Percentiles rank a stretch among this genome's conserved stretches.
Evolutionary conservation across 352 stramenopile species (phyloP).

Genomic region (Globisporangium mamillatum): DNA sequence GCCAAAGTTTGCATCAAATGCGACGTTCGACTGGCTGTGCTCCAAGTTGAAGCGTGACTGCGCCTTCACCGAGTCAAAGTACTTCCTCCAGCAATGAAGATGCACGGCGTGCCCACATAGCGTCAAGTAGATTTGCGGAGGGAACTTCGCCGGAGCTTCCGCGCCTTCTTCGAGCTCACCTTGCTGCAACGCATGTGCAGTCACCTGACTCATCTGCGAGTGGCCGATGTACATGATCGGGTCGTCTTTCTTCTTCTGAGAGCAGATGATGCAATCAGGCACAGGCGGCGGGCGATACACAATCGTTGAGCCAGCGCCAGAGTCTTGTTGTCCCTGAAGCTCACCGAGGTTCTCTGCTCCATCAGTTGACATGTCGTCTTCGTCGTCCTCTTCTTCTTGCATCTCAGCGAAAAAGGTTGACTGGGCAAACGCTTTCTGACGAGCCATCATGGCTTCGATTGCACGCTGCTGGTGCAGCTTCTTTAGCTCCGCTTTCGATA

Average conservation of each 20-base stretch:
- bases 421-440: conserved; percentile 73
- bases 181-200: conserved; percentile 43
- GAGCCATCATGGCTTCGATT: conserved; percentile 82
- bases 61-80: conserved; percentile 82
- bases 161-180: conserved; percentile 28
- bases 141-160: conserved; percentile 30
- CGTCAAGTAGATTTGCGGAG: conserved; percentile 67
- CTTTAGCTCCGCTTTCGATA: conserved; percentile 71
- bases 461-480: conserved; percentile 80
- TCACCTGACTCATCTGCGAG: conserved; percentile 68
- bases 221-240: conserved; percentile 87
- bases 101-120: conserved; percentile 91
- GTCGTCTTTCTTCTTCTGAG: conserved; percentile 79
- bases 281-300: conserved; percentile 64
- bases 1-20: conserved; percentile 79
- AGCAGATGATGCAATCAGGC: conserved; percentile 84
- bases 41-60: conserved; percentile 70
- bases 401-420: conserved; percentile 68
- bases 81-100: conserved; percentile 85
- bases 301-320: conserved; percentile 28
- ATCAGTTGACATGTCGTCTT: conserved; percentile 30
- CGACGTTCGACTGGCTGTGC: conserved; percentile 75
- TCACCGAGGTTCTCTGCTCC: conserved; percentile 18
- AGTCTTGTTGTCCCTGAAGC: not conserved
- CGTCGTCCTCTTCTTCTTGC: conserved; percentile 62